Percentiles rank a stretch among this genome's conserved stretches.
Evolutionary conservation across 2,329 filamentous ascomycete species (phyloP).

Genomic region (Diaporthe vexans): DNA sequence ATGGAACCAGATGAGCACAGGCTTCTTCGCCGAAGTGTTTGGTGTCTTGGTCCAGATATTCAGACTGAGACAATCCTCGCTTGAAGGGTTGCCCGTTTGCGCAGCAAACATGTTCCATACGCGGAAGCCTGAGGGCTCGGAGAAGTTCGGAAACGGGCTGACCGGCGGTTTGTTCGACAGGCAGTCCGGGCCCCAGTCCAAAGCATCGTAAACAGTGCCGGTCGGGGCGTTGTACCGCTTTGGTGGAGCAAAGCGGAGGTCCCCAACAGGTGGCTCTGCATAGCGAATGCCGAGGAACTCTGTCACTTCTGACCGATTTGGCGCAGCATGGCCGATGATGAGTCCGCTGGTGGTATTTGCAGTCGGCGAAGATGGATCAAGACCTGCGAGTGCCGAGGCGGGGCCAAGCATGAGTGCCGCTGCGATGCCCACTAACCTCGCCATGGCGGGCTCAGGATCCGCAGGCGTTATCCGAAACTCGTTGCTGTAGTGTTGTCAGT

Average conservation of each 20-base stretch:
- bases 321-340: conserved; percentile 30
- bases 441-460: neutral
- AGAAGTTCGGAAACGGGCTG: conserved; percentile 26
- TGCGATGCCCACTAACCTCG: neutral
- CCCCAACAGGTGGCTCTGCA: conserved; percentile 27
- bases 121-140: conserved; percentile 21
- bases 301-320: conserved; percentile 34
- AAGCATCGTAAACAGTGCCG: conserved; percentile 23
- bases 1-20: conserved; percentile 54
- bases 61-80: conserved; percentile 55
- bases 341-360: conserved; percentile 33
- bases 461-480: neutral
- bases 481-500: neutral
- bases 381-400: conserved; percentile 13
- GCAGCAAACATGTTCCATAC: conserved; percentile 28
- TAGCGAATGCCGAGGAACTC: conserved; percentile 36
- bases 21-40: conserved; percentile 50
- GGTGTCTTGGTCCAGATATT: conserved; percentile 56
- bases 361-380: neutral
- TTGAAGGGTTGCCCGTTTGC: conserved; percentile 26
- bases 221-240: conserved; percentile 27
- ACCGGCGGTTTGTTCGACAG: conserved; percentile 26
- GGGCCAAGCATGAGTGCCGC: conserved; percentile 2
- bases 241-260: conserved; percentile 20
- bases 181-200: conserved; percentile 11